These are phyloP conservation scores for Pelargonium nanum DNA, from an alignment of 345 rosid species.

Conservation along the genomic window DNA sequence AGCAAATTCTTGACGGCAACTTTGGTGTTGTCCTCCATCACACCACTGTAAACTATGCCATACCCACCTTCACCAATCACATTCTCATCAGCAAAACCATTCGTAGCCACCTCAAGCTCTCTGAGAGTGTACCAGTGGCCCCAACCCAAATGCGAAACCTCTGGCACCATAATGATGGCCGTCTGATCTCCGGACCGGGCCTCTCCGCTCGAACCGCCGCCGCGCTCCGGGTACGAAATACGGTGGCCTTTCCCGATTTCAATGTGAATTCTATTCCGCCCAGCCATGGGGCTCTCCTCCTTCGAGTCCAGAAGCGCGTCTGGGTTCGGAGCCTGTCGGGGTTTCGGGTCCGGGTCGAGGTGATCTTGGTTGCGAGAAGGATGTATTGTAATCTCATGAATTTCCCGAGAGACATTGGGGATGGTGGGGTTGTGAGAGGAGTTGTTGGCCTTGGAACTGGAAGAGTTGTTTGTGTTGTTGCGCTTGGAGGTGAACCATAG, in stretches of 20 bases:
- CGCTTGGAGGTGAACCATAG: constrained; percentile 76
- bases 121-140: constrained; percentile 93
- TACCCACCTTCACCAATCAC: constrained; percentile 97
- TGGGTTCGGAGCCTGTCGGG: constrained; percentile 19
- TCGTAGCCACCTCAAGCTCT: constrained; percentile 81
- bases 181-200: constrained; percentile 45
- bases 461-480: constrained; percentile 28
- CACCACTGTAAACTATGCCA: constrained; percentile 84
- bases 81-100: constrained; percentile 59
- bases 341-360: constrained; percentile 20
- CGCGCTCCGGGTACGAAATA: constrained; percentile 64
- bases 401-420: constrained; percentile 72
- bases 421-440: constrained; percentile 26
- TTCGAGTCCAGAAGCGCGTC: constrained; percentile 31
- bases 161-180: constrained; percentile 40
- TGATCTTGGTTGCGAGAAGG: constrained; percentile 16
- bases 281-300: constrained; percentile 32
- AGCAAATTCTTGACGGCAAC: constrained; percentile 88
- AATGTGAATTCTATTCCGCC: constrained; percentile 49
- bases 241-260: constrained; percentile 85
- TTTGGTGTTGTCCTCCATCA: constrained; percentile 47
- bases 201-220: constrained; percentile 46
- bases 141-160: constrained; percentile 97
- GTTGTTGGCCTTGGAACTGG: constrained; percentile 12
- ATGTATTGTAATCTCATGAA: constrained; percentile 63